Evolutionary conservation across 2,329 filamentous ascomycete species (phyloP), one percentile per base, ranked within the genome.

Genomic region (Botrytis sinoallii): DNA sequence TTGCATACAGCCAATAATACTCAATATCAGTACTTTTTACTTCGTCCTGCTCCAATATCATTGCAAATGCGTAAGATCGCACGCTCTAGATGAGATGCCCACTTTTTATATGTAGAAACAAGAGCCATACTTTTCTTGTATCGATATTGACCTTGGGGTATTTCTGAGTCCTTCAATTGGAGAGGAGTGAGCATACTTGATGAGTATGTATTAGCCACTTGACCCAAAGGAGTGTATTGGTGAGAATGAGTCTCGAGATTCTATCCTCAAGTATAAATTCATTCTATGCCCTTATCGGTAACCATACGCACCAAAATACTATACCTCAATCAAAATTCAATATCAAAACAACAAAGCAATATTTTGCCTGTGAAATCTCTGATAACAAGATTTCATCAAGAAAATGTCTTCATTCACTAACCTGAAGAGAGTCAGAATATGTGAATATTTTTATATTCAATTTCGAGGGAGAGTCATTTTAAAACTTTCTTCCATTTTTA

Each of bases 331-430:
- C 10, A 52, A n/a, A 52, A 52, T n/a, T 52, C 48, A n/a, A 52
- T 52, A 12, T 52, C 46, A 52, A 52, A 52, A 52, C 22, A 52
- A 25, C 14, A 14, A 5, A 52, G 46, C 10, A 52, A n/a, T 52
- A n/a, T 52, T n/a, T 52, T n/a, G 4, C 25, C 48, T 52, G 25
- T 52, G 4, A 7, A 14, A 6, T 8, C 12, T 6, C 10, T n/a
- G 5, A 14, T 14, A 52, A 14, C 7, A 52, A 52, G 10, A 52
- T 52, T n/a, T n/a, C 10, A 16, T n/a, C 10, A n/a, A n/a, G 48
- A n/a, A n/a, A 14, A 14, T 0, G n/a, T 52, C 25, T n/a, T 14
- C 0, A 55, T n/a, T 16, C 25, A n/a, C 5, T 1, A 16, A 6
- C 16, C 25, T 16, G 25, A 55, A 55, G 25, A n/a, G 5, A 55